Conservation (phyloP, 2,329 filamentous ascomycete species). For the Fusarium xyrophilum region DNA sequence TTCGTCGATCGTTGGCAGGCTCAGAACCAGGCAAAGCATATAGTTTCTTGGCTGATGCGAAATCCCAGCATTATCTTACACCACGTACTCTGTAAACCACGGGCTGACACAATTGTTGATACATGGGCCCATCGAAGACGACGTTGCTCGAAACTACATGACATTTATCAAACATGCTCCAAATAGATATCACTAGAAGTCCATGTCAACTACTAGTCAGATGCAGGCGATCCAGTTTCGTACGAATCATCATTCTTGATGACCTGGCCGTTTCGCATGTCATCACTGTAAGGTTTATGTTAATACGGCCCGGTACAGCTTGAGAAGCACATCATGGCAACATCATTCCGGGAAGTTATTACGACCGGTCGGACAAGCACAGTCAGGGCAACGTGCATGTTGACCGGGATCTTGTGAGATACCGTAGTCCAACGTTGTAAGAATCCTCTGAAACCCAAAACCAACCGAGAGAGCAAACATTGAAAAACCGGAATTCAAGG, state of each 20-base stretch:
- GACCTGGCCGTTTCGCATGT: constrained; percentile 8
- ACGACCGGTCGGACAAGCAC: neutral
- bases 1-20: constrained; percentile 8
- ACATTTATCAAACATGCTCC: constrained; percentile 14
- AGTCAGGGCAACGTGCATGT: neutral
- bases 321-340: constrained; percentile 14
- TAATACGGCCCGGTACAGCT: constrained; percentile 3
- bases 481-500: constrained; percentile 34
- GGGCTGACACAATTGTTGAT: constrained; percentile 35
- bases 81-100: constrained; percentile 26
- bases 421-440: neutral
- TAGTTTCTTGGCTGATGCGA: constrained; percentile 31
- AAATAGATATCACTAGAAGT: constrained; percentile 9
- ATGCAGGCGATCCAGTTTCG: constrained; percentile 6
- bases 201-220: neutral
- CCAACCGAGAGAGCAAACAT: neutral
- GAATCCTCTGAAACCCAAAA: neutral
- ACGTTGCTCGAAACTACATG: constrained; percentile 26
- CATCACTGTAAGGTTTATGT: constrained; percentile 4
- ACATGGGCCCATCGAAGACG: constrained; percentile 13
- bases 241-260: constrained; percentile 18
- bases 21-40: constrained; percentile 22
- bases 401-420: neutral
- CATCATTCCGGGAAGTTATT: constrained; percentile 19
- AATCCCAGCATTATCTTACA: constrained; percentile 36